Base-by-base conservation (phyloP, 345 rosid genomes). In the Linum trigynum region DNA sequence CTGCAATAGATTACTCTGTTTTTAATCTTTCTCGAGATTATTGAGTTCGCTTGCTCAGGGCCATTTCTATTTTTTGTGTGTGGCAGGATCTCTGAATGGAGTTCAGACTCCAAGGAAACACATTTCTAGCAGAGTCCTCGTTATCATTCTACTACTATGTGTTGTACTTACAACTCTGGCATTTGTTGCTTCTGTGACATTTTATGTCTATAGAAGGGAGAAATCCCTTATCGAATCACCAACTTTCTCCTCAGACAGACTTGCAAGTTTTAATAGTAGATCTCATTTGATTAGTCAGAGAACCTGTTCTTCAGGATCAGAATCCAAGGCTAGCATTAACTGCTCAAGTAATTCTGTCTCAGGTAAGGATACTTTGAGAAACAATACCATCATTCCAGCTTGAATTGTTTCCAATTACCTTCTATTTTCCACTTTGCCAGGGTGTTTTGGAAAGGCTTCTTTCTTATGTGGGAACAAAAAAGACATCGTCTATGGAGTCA, bases 221-320 rank as follows among this genome's bases (percentile, higher is more conserved):
- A 85, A 74, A 65, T 68, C 69, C 69, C 73, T 62, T 62, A 69
- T 75, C 71, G 85, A 66, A 67, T 67, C 69, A 9, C 80, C 92
- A 53, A 62, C 73, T 36, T 82, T 83, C 67, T 82, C 83, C 17
- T 80, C 91, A 3, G 97, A 88, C 72, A 85, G 75, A 73, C 92
- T 83, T 68, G 74, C 84, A 3, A 86, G 99, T 68, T 88, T 76
- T 89, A 80, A 79, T 36, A 94, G 99, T 79, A 81, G 84, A 68
- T 73, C 90, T 51, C 84, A 86, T 84, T 83, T 92, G 63, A 81
- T 92, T 68, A 80, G 75, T 66, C 81, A 68, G 32, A 85, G 73
- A 79, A 75, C 71, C 71, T 48, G 14, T 48, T 75, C 81, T 9
- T 80, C 87, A 32, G 71, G 72, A 15, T 77, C 75, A 23, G 86